A percentile compares a stretch with the other conserved stretches of the same genome.
Conservation (phyloP, 345 rosid genomes). For the Gossypium thurberi region DNA sequence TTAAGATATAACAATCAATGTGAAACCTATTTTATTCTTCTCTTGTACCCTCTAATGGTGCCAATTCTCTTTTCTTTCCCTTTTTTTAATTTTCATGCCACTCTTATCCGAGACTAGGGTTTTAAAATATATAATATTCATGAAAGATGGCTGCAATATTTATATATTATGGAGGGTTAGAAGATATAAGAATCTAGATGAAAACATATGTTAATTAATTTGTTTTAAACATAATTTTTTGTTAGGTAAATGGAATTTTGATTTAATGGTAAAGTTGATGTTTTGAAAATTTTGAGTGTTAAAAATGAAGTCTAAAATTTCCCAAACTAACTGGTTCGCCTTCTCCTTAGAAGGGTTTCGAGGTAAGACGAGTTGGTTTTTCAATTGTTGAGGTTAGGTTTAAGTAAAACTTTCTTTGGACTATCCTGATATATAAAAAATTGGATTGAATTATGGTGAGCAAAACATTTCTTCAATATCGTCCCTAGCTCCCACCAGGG, state of each 20-base stretch:
- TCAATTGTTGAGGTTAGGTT: too few species aligned
- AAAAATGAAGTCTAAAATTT: too few species aligned
- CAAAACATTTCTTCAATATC: too few species aligned
- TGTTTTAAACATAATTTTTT: not conserved
- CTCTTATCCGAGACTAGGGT: not conserved
- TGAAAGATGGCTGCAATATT: not conserved
- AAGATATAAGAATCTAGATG: not conserved
- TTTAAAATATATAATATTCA: not conserved
- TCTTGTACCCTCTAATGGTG: constrained; percentile 14
- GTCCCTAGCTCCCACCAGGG: too few species aligned
- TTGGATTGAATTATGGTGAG: too few species aligned
- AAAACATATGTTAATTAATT: not conserved
- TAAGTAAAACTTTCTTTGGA: too few species aligned
- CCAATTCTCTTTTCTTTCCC: constrained; percentile 8
- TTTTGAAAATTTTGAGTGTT: too few species aligned
- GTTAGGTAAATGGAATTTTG: not conserved
- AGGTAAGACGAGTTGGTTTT: too few species aligned
- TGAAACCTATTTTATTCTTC: not conserved
- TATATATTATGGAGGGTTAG: not conserved
- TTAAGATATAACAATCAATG: not conserved
- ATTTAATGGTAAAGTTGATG: too few species aligned
- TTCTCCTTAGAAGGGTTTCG: too few species aligned
- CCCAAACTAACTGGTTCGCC: too few species aligned
- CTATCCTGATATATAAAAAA: too few species aligned
- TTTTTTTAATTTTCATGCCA: not conserved